Conservation (phyloP, 2,329 filamentous ascomycete species). For the Penicillium frequentans region DNA sequence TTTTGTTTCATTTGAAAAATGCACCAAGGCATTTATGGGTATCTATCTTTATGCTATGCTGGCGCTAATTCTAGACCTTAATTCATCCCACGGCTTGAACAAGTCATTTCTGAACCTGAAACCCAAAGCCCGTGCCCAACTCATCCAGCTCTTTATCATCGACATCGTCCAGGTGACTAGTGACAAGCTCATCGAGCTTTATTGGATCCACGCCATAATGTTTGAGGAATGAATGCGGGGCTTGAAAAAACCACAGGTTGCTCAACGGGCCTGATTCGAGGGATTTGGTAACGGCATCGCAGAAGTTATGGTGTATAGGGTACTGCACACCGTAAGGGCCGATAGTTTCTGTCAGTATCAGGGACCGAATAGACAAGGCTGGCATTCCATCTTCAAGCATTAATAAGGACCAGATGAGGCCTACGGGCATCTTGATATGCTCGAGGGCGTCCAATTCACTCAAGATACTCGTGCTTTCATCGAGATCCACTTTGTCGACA, state of each 20-base stretch:
- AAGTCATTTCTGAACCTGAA: background rate
- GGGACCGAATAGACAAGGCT: background rate
- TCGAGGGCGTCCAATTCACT: background rate
- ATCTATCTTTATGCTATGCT: background rate
- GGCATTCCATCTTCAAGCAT: background rate
- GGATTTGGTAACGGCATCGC: background rate
- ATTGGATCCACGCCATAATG: background rate
- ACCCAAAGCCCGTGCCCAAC: background rate
- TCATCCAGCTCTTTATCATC: slow-evolving; percentile 4
- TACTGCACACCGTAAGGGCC: background rate
- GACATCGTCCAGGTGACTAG: background rate
- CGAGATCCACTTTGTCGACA: background rate
- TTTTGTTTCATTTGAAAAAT: background rate
- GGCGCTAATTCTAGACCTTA: background rate
- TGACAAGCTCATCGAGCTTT: background rate
- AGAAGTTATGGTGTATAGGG: background rate
- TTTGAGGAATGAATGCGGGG: background rate
- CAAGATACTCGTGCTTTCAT: background rate
- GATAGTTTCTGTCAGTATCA: background rate
- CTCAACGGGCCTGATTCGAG: background rate
- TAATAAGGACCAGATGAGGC: background rate
- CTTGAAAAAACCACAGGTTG: background rate
- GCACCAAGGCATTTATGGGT: background rate
- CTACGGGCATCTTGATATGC: background rate
- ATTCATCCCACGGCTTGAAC: background rate